phyloP scores from a whole-genome alignment of 78 protist genomes.

The Tieghemostelium lacteum region DNA sequence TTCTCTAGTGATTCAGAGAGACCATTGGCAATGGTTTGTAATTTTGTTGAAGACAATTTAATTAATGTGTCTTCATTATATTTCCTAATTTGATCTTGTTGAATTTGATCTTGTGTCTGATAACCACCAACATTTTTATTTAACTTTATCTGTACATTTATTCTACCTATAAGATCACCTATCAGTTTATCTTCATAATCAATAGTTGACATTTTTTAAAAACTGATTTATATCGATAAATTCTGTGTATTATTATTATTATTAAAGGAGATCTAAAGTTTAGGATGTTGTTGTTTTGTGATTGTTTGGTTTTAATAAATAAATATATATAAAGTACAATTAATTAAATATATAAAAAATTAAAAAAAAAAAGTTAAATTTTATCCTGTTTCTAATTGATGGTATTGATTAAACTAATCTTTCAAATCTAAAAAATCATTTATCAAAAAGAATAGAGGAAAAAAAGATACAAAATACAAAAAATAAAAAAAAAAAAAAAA shows the following conservation, averaged over 20 bases:
- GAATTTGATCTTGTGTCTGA: constrained; percentile 72
- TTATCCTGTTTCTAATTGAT: no score
- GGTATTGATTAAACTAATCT: no score
- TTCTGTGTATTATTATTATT: not conserved
- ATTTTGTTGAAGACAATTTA: constrained; percentile 29
- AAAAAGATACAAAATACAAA: no score
- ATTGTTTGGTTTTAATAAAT: not conserved
- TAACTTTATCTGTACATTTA: constrained; percentile 69
- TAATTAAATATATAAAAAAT: no score
- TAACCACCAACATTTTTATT: constrained; percentile 61
- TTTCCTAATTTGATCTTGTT: constrained; percentile 64
- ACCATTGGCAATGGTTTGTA: constrained; percentile 52
- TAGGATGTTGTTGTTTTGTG: not conserved
- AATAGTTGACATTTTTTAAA: not conserved
- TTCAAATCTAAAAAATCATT: no score
- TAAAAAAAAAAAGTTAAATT: no score
- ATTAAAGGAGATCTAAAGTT: not conserved
- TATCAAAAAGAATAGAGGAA: no score
- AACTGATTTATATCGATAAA: not conserved
- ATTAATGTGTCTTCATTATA: constrained; percentile 65
- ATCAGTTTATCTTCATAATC: constrained; percentile 64
- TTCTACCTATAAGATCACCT: constrained; percentile 40
- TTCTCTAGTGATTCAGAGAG: constrained; percentile 57
- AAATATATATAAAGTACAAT: not conserved
- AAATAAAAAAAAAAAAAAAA: no score